A percentile compares a stretch with the other conserved stretches of the same genome.
phyloP scores from a whole-genome alignment of 2,329 filamentous ascomycete genomes.

The Clarireedia hainanense region DNA sequence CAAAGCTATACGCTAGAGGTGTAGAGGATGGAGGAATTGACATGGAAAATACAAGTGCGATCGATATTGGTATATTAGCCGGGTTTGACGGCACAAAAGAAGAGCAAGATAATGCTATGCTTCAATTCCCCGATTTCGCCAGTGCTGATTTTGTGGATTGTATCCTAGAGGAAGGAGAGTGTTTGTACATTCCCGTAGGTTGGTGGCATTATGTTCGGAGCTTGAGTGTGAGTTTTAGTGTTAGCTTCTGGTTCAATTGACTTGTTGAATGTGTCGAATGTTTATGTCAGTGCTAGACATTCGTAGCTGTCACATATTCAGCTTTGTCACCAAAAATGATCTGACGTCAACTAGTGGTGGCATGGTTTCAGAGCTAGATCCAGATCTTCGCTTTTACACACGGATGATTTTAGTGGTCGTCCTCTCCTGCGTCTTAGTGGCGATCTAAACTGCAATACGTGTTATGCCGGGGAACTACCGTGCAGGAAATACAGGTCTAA shows the following conservation, averaged over 20 bases:
- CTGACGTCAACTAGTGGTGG: no score
- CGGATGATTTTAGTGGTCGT: no score
- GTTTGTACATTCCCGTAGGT: conserved; percentile 80
- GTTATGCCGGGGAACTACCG: no score
- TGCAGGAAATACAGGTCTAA: no score
- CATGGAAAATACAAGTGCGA: conserved; percentile 81
- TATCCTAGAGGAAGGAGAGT: conserved; percentile 73
- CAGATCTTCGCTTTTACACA: no score
- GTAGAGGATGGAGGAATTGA: conserved; percentile 62
- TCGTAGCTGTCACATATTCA: not conserved
- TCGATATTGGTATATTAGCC: conserved; percentile 69
- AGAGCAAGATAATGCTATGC: conserved; percentile 11
- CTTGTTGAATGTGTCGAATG: not conserved
- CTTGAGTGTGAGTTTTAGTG: conserved; percentile 79
- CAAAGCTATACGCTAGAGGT: conserved; percentile 51
- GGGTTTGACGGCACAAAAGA: conserved; percentile 41
- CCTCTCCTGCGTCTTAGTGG: no score
- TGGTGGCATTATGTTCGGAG: conserved; percentile 98
- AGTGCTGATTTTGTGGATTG: conserved; percentile 51
- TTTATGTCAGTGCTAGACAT: not conserved
- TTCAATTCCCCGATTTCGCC: conserved; percentile 19
- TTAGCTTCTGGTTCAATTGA: conserved; percentile 90
- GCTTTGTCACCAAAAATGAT: no score
- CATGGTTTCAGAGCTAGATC: no score
- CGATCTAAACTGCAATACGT: no score